Conservation (phyloP, 306 rosid species). For the Fagus crenata region DNA sequence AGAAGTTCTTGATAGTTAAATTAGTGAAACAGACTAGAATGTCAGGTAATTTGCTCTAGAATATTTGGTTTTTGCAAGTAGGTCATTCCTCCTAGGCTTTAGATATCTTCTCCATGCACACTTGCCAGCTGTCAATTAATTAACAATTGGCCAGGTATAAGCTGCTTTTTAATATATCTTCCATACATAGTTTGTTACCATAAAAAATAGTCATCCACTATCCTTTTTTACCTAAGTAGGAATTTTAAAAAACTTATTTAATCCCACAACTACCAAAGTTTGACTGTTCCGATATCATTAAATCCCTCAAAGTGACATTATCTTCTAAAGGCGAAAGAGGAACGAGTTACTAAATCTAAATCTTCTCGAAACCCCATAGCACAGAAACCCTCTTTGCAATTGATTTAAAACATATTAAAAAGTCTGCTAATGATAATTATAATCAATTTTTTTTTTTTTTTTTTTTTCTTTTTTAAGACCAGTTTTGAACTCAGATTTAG, state of each 20-base stretch:
- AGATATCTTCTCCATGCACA: background rate
- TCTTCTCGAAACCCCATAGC: background rate
- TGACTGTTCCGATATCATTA: background rate
- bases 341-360: too few relatives aligned
- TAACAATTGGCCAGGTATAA: background rate
- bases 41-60: background rate
- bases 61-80: background rate
- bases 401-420: background rate
- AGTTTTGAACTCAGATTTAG: too few relatives aligned
- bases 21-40: background rate
- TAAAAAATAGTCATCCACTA: background rate
- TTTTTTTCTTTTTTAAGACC: background rate
- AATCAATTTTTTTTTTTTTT: background rate
- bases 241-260: background rate
- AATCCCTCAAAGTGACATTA: background rate
- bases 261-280: background rate
- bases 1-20: too few relatives aligned
- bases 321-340: background rate
- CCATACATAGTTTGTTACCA: background rate
- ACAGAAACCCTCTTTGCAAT: background rate
- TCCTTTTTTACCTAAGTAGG: background rate
- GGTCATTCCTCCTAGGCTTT: background rate
- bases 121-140: background rate
- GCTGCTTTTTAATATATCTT: background rate
- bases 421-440: background rate